Evolutionary conservation across 2,329 filamentous ascomycete species (phyloP).

Genomic region (Dactylellina drechsleri): DNA sequence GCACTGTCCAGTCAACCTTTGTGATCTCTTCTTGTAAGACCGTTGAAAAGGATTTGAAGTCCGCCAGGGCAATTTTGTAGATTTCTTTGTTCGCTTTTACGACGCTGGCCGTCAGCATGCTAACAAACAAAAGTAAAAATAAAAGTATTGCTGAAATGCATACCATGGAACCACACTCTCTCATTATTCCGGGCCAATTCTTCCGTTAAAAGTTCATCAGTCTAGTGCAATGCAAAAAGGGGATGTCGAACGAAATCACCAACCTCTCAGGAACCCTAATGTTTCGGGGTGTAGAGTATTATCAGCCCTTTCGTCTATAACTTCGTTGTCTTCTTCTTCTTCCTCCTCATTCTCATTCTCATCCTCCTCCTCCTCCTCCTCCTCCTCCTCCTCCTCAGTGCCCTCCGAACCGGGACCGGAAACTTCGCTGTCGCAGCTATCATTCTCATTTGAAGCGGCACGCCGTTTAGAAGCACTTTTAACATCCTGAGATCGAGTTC

Average conservation of each 20-base stretch:
- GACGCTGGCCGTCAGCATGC: neutral
- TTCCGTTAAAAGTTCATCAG: slow-evolving; percentile 18
- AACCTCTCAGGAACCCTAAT: slow-evolving; percentile 66
- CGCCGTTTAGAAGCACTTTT: slow-evolving; percentile 7
- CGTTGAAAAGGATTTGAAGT: slow-evolving; percentile 83
- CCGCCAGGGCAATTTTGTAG: slow-evolving; percentile 79
- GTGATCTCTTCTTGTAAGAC: slow-evolving; percentile 75
- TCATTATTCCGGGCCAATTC: slow-evolving; percentile 72
- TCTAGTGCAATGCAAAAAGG: neutral
- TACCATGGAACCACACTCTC: slow-evolving; percentile 70
- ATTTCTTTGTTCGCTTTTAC: slow-evolving; percentile 78
- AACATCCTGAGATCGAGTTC: neutral
- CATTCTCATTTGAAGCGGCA: neutral
- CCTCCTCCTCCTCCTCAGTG: slow-evolving; percentile 15
- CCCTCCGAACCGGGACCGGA: neutral
- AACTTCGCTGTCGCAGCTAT: too few species aligned
- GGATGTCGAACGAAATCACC: neutral
- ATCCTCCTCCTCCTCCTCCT: slow-evolving; percentile 8
- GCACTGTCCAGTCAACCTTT: slow-evolving; percentile 79
- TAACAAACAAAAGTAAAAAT: neutral
- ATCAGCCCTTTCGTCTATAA: slow-evolving; percentile 60
- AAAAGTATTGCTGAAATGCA: neutral
- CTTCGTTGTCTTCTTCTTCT: neutral
- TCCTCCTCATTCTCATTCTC: neutral
- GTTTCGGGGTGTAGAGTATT: slow-evolving; percentile 70